Conservation (phyloP, 2,329 filamentous ascomycete species). For the Arthrinium puccinioides region DNA sequence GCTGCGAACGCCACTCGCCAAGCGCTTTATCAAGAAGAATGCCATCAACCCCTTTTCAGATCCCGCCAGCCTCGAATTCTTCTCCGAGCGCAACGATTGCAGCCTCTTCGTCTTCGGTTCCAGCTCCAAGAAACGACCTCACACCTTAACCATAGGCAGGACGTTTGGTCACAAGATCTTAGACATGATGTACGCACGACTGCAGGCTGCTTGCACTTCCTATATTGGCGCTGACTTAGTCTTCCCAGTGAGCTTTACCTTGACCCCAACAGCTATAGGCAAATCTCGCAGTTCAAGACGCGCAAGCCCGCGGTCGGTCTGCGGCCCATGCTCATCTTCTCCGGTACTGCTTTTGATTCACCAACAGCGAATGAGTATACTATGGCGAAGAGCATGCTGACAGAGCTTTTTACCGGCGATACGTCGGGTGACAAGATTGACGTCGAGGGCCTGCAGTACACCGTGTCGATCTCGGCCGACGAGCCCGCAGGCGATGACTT, state of each 20-base stretch:
- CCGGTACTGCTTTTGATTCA: constrained; percentile 80
- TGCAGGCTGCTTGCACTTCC: not conserved
- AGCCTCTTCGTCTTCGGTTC: constrained; percentile 76
- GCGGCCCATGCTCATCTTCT: constrained; percentile 87
- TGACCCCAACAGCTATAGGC: constrained; percentile 64
- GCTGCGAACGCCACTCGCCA: constrained; percentile 74
- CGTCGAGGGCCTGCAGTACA: constrained; percentile 89
- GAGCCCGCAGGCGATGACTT: constrained; percentile 43
- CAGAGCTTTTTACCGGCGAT: constrained; percentile 87
- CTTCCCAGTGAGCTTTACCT: constrained; percentile 61
- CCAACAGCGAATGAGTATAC: constrained; percentile 73
- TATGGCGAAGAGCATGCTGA: constrained; percentile 76
- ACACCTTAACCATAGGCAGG: constrained; percentile 75
- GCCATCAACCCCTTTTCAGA: constrained; percentile 92
- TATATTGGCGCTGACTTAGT: too few relatives aligned
- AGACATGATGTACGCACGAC: constrained; percentile 62
- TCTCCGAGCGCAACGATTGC: constrained; percentile 93
- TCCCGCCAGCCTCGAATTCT: constrained; percentile 81
- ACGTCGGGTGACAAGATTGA: constrained; percentile 71
- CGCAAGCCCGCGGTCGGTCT: constrained; percentile 71
- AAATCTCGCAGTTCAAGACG: constrained; percentile 68
- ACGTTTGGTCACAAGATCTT: constrained; percentile 82
- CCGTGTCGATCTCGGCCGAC: constrained; percentile 73
- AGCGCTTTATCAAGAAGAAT: constrained; percentile 98
- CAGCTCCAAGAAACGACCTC: constrained; percentile 89